These are phyloP conservation scores for Suhomyces xylopsoci DNA, from an alignment of 805 yeast species.

Conservation along the genomic window DNA sequence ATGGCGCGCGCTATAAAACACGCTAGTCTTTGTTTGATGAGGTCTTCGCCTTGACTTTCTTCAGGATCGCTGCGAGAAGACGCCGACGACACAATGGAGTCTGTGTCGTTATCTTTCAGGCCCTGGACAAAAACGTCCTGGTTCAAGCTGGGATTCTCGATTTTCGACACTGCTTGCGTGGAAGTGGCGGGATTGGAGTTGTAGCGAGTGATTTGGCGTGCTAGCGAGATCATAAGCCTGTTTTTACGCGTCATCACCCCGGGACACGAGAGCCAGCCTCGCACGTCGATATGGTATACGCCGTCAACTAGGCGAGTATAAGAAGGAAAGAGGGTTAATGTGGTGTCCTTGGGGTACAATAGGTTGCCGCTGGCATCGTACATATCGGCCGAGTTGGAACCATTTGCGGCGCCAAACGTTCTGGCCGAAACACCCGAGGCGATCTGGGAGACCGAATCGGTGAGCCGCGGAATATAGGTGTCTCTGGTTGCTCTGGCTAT, in stretches of 20 bases:
- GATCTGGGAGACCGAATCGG: conserved; percentile 46
- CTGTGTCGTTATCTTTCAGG: conserved; percentile 3
- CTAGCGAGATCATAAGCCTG: conserved; percentile 61
- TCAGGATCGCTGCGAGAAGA: conserved; percentile 4
- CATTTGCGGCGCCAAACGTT: conserved; percentile 15
- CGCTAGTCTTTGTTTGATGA: conserved; percentile 61
- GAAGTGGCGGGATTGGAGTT: conserved; percentile 11
- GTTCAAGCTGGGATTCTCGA: conserved; percentile 24
- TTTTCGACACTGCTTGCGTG: conserved; percentile 20
- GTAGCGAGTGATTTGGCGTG: conserved; percentile 59
- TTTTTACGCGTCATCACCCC: conserved; percentile 72
- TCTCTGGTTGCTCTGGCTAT: conserved; percentile 55
- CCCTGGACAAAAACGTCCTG: conserved; percentile 19
- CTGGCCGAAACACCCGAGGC: conserved; percentile 44
- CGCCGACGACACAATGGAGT: conserved; percentile 1
- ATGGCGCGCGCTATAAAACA: conserved; percentile 69
- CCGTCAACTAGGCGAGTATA: conserved; percentile 26
- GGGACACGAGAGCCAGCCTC: conserved; percentile 72
- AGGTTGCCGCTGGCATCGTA: conserved; percentile 28
- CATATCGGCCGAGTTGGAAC: conserved; percentile 14
- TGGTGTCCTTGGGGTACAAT: conserved; percentile 54
- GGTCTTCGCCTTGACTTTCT: conserved; percentile 34
- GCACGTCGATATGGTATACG: conserved; percentile 50
- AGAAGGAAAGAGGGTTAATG: conserved; percentile 48
- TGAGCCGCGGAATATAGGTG: conserved; percentile 51